Conservation (phyloP, 192 early-diverging fungal genomes). For the Coemansia javaensis region DNA sequence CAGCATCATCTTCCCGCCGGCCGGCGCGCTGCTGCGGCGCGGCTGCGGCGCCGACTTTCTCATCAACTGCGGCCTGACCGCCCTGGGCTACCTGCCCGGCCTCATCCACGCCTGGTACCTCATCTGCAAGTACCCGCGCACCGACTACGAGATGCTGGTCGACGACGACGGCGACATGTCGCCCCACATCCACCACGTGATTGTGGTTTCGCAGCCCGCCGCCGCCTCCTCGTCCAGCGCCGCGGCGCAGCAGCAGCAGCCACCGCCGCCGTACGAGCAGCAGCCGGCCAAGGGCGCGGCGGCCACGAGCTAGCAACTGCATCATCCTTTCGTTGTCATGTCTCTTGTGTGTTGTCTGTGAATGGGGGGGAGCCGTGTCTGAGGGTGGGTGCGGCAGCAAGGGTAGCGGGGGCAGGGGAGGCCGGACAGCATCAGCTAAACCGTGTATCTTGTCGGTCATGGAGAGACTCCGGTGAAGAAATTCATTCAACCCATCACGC, state of each 20-base stretch:
- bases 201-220: slow-evolving; percentile 21
- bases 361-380: no score
- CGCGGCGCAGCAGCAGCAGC: slow-evolving; percentile 20
- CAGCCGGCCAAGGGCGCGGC: slow-evolving; percentile 4
- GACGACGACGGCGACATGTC: slow-evolving; percentile 35
- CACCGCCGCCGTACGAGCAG: slow-evolving; percentile 34
- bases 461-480: slow-evolving; percentile 48
- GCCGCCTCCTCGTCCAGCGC: slow-evolving; percentile 2
- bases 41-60: slow-evolving; percentile 62
- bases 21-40: slow-evolving; percentile 59
- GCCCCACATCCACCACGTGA: slow-evolving; percentile 27
- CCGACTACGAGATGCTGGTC: slow-evolving; percentile 48
- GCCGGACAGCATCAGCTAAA: slow-evolving; percentile 30
- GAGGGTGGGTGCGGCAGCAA: no score
- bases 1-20: slow-evolving; percentile 58
- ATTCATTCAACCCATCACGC: slow-evolving; percentile 49
- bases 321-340: neutral
- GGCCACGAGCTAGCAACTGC: neutral
- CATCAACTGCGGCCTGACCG: slow-evolving; percentile 69
- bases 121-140: slow-evolving; percentile 53
- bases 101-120: slow-evolving; percentile 67
- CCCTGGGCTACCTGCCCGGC: slow-evolving; percentile 68
- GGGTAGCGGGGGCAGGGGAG: neutral
- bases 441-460: slow-evolving; percentile 41
- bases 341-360: no score